Evolutionary conservation across 257 asterid species (phyloP).

Genomic region (Handroanthus guayacan): DNA sequence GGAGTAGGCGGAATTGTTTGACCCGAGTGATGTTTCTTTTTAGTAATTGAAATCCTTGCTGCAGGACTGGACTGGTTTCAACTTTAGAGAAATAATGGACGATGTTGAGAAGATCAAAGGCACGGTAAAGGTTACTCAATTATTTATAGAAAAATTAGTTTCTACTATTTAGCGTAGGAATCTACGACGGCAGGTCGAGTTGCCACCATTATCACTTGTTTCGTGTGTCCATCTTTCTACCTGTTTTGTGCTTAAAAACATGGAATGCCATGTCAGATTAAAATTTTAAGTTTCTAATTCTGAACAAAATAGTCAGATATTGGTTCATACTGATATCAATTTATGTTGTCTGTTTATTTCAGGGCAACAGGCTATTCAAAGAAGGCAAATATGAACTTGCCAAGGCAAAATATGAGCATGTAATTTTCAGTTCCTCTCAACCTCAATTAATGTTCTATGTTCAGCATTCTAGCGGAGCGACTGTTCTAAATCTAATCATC

Average conservation of each 20-base stretch:
- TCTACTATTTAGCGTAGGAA: background rate
- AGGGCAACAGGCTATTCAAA: constrained; percentile 99
- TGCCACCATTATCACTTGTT: background rate
- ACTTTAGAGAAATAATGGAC: constrained; percentile 89
- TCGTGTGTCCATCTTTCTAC: constrained; percentile 6
- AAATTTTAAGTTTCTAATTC: constrained; percentile 6
- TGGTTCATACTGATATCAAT: constrained; percentile 31
- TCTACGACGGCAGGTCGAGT: background rate
- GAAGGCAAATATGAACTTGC: constrained; percentile 97
- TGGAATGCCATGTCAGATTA: constrained; percentile 11
- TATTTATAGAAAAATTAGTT: constrained; percentile 30
- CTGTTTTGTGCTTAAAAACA: constrained; percentile 5
- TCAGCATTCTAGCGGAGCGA: constrained; percentile 17
- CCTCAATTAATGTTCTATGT: constrained; percentile 21
- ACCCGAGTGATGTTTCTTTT: constrained; percentile 12
- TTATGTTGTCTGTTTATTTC: constrained; percentile 45
- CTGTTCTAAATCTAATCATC: background rate
- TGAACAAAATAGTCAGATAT: background rate
- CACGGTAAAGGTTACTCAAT: constrained; percentile 71
- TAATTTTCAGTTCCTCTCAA: constrained; percentile 37
- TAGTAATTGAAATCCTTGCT: constrained; percentile 40
- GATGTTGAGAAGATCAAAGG: constrained; percentile 99
- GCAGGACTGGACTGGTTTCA: constrained; percentile 99
- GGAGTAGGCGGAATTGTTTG: constrained; percentile 26
- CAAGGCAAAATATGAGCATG: constrained; percentile 95